phyloP scores from a whole-genome alignment of 306 rosid species.

The Vicia faba region DNA sequence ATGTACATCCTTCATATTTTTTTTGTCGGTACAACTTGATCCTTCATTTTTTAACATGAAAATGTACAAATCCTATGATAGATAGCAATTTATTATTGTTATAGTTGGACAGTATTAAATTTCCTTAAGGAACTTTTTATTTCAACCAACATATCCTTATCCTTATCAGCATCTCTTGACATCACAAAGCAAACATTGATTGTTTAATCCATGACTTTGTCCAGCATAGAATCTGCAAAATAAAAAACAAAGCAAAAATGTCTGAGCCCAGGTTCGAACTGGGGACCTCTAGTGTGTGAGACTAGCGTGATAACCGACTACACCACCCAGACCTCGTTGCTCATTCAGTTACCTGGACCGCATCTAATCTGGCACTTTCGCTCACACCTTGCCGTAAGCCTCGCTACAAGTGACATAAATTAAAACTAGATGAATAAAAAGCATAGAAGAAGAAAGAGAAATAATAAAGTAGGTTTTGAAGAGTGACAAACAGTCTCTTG shows the following conservation, averaged over 20 bases:
- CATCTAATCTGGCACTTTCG: slow-evolving; percentile 61
- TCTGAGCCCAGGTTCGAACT: slow-evolving; percentile 64
- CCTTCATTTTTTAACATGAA: not conserved
- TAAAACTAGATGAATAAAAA: too few species aligned
- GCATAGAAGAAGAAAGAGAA: not conserved
- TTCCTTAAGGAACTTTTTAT: too few species aligned
- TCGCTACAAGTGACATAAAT: slow-evolving; percentile 42
- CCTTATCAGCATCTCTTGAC: too few species aligned
- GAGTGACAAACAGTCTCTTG: slow-evolving; percentile 40
- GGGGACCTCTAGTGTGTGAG: slow-evolving; percentile 63
- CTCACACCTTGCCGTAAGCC: slow-evolving; percentile 54
- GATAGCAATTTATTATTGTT: too few species aligned
- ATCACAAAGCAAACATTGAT: too few species aligned
- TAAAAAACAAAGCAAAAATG: not conserved
- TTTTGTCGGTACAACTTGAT: too few species aligned
- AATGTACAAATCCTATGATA: not conserved
- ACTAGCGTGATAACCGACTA: slow-evolving; percentile 57
- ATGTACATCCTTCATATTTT: too few species aligned
- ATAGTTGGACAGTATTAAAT: too few species aligned
- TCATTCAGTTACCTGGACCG: slow-evolving; percentile 56
- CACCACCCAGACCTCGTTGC: slow-evolving; percentile 52
- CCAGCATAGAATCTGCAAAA: slow-evolving; percentile 35
- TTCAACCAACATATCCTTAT: too few species aligned
- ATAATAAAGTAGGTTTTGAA: not conserved
- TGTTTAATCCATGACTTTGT: slow-evolving; percentile 29